Evolutionary conservation across 148 eudicot genomes (phyloP).

Genomic region (Silene uniflora): DNA sequence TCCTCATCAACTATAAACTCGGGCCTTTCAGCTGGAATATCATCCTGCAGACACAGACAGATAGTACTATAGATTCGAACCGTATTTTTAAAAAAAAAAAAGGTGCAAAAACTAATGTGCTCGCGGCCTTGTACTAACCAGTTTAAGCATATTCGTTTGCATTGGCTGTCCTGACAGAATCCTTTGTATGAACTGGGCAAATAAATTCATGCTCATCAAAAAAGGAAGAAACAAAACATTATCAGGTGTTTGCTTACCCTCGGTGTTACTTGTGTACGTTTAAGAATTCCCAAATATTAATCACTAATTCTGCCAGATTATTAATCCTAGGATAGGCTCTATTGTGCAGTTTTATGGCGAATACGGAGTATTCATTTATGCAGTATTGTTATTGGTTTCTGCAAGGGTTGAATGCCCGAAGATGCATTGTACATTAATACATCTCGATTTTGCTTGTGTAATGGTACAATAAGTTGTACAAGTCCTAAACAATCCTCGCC

Average conservation of each 20-base stretch:
- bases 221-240: not conserved
- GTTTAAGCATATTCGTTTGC: constrained; percentile 28
- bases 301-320: not conserved
- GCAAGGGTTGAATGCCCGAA: not conserved
- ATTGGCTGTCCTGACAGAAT: constrained; percentile 41
- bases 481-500: no score
- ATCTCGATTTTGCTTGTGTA: not conserved
- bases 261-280: not conserved
- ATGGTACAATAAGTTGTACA: not conserved
- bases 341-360: not conserved
- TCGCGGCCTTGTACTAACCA: constrained; percentile 30
- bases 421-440: not conserved
- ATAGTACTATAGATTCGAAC: not conserved
- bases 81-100: constrained; percentile 7
- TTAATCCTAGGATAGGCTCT: not conserved
- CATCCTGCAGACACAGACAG: constrained; percentile 14
- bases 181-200: constrained; percentile 41
- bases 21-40: not conserved
- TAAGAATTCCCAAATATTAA: not conserved
- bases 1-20: constrained; percentile 26
- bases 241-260: not conserved
- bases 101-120: not conserved
- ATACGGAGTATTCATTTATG: not conserved
- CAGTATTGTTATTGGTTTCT: not conserved
- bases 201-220: constrained; percentile 1